Evolutionary conservation across 2,329 filamentous ascomycete genomes (phyloP), one percentile per base, ranked within the genome.

Genomic region (Alternaria sp.): DNA sequence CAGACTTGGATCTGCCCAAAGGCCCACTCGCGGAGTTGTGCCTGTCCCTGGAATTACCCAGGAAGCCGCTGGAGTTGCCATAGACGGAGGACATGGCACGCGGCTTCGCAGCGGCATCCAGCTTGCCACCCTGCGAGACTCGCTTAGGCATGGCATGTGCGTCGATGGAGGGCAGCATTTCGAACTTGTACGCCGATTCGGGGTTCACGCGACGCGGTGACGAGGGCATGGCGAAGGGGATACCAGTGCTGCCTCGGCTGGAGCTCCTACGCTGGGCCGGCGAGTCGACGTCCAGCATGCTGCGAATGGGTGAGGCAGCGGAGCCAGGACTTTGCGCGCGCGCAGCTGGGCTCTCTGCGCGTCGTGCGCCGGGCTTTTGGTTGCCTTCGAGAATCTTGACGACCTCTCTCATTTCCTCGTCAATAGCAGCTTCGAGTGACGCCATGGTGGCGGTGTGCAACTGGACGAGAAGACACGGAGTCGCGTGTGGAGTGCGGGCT

Each of bases 361-460:
- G 74, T 25, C 66, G 69, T 9, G 73, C 61, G 49, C 70, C 60
- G 13, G 67, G 58, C 54, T 59, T 68, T 19, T 68, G 66, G 23
- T 69, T 82, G 47, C 85, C 86, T 77, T 91, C 89, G 45, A 93
- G 83, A 65, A 93, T 82, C 51, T 88, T 89, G 69, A 93, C 83
- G 43, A 93, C 89, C 80, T 93, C 91, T 66, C 86, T 85, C 65
- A 91, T 87, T 83, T 95, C 92, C 83, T 93, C 90, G 76, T 93
- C 91, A 67, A 93, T 84, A 69, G 90, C 88, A 52, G 90, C 87
- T 81, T 93, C 91, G 74, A 94, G 87, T 74, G 91, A 93, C 62
- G 71, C 65, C 90, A 93, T 93, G 19, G 57, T 69, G 54, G 66
- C 59, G 32, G 64, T 61, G 64, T 56, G 43, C 47, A 30, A 40